phyloP scores from a whole-genome alignment of 1,284 basidiomycete species.

The Leccinum idahoense region DNA sequence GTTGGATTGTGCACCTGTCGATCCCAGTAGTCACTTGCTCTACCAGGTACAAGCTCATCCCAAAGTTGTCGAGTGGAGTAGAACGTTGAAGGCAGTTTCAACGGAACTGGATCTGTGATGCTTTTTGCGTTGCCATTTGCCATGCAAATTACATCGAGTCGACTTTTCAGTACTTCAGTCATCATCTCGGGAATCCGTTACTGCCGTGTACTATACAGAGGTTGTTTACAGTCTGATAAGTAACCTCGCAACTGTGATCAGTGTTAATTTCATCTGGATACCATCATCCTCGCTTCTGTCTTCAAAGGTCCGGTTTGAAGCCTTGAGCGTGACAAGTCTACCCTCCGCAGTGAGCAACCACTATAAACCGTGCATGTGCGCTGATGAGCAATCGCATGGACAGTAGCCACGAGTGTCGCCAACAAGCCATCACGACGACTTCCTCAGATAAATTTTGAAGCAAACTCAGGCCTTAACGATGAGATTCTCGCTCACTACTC shows the following conservation, averaged over 20 bases:
- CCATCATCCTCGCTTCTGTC: background rate
- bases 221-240: background rate
- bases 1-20: background rate
- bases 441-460: no score
- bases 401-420: no score
- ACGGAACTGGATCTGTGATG: conserved; percentile 9
- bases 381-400: no score
- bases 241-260: background rate
- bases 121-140: background rate
- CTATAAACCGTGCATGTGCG: no score
- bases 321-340: background rate
- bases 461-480: no score
- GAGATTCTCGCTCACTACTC: no score
- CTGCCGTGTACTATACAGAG: background rate
- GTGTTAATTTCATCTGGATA: background rate
- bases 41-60: conserved; percentile 64
- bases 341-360: no score
- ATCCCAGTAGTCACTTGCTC: conserved; percentile 5
- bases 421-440: no score
- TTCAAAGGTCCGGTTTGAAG: background rate
- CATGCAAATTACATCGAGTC: background rate
- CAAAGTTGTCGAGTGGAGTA: conserved; percentile 65
- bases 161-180: background rate
- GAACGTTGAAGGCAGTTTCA: conserved; percentile 43
- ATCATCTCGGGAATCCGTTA: background rate